Percentiles rank a stretch among this genome's conserved stretches.
Evolutionary conservation across 805 yeast species (phyloP).

Genomic region (Yarrowia sp.): DNA sequence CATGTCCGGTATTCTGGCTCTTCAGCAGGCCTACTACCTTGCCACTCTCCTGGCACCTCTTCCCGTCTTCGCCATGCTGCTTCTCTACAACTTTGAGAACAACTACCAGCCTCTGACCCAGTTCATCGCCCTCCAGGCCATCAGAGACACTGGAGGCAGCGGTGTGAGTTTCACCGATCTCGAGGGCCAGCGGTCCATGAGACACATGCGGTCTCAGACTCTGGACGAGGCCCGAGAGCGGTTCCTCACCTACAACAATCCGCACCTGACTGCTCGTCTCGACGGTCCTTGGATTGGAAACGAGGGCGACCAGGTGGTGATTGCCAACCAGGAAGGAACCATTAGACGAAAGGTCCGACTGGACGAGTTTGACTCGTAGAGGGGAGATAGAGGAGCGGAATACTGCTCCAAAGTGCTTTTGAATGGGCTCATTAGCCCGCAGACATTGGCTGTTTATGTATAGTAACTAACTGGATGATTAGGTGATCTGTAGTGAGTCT

Average conservation of each 20-base stretch:
- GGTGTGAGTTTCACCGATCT: conserved; percentile 35
- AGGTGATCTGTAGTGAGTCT: no score
- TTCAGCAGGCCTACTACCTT: conserved; percentile 77
- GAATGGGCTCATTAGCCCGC: no score
- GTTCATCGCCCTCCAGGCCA: conserved; percentile 87
- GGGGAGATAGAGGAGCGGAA: background rate
- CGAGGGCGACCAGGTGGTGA: conserved; percentile 62
- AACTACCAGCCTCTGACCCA: conserved; percentile 80
- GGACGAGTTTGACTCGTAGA: conserved; percentile 54
- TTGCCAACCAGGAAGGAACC: conserved; percentile 57
- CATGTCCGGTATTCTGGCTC: conserved; percentile 87
- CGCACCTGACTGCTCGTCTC: conserved; percentile 68
- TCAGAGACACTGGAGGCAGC: conserved; percentile 46
- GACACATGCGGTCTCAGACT: conserved; percentile 55
- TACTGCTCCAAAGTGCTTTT: no score
- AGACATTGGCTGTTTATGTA: conserved; percentile 7
- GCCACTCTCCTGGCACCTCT: conserved; percentile 78
- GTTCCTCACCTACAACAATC: conserved; percentile 77
- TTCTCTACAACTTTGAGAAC: conserved; percentile 80
- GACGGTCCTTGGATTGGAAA: conserved; percentile 86
- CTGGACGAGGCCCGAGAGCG: conserved; percentile 80
- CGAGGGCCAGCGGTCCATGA: conserved; percentile 18
- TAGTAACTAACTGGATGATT: conserved; percentile 15
- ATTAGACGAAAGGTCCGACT: conserved; percentile 51
- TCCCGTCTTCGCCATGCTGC: conserved; percentile 69